A percentile compares a stretch with the other conserved stretches of the same genome.
Conservation (phyloP, 768 basidiomycete genomes). For the Pisolithus tinctorius region DNA sequence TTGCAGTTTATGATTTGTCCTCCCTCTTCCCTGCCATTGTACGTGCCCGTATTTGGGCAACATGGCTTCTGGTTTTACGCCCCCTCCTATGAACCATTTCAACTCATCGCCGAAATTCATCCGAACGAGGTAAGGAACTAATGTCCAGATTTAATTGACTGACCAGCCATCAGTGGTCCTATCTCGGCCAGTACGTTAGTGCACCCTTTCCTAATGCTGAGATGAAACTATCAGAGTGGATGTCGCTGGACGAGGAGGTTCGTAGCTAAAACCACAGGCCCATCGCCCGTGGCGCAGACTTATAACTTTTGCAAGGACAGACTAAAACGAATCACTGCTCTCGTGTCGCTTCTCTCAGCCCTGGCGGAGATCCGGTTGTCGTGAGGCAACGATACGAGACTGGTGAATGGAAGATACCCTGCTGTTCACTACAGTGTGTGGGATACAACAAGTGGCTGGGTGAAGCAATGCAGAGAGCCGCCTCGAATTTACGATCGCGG, state of each 20-base stretch:
- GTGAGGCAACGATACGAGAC: conserved; percentile 20
- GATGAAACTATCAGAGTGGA: conserved; percentile 28
- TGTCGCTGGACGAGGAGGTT: conserved; percentile 25
- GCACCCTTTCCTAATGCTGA: conserved; percentile 12
- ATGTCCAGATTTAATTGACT: not conserved
- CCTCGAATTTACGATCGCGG: not conserved
- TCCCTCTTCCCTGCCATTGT: conserved; percentile 23
- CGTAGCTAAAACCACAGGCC: not conserved
- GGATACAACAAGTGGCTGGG: conserved; percentile 15
- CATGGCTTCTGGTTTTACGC: conserved; percentile 29
- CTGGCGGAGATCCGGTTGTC: conserved; percentile 2
- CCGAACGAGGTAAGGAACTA: conserved; percentile 10
- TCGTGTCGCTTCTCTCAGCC: not conserved
- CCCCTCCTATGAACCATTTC: conserved; percentile 12
- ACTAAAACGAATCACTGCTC: not conserved
- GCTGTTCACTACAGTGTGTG: conserved; percentile 20
- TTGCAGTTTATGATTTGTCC: conserved; percentile 14
- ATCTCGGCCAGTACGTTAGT: conserved; percentile 21
- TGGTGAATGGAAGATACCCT: conserved; percentile 20
- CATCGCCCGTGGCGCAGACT: not conserved
- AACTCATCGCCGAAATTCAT: conserved; percentile 22
- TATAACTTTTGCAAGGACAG: not conserved
- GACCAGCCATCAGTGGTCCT: conserved; percentile 18
- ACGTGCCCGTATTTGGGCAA: conserved; percentile 15
- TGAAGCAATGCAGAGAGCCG: conserved; percentile 2